These are phyloP conservation scores for Glycine soja DNA, from an alignment of 306 rosid genomes.

Conservation along the genomic window DNA sequence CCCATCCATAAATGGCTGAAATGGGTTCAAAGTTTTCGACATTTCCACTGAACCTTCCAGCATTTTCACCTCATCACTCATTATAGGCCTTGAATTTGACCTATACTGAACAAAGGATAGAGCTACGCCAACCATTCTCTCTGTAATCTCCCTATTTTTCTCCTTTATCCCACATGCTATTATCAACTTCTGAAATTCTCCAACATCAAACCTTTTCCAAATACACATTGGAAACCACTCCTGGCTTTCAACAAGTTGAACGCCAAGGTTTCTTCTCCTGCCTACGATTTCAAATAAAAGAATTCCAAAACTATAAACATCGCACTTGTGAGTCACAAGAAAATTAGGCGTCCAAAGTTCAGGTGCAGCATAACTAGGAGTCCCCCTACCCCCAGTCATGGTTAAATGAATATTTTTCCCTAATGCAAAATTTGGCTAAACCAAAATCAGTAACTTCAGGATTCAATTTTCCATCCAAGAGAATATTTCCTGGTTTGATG, in stretches of 20 bases:
- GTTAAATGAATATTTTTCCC: slow-evolving; percentile 47
- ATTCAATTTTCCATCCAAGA: slow-evolving; percentile 41
- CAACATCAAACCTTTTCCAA: slow-evolving; percentile 45
- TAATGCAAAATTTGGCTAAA: slow-evolving; percentile 48
- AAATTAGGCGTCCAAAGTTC: slow-evolving; percentile 53
- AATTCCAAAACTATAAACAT: slow-evolving; percentile 59
- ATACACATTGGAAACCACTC: slow-evolving; percentile 55
- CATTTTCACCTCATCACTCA: slow-evolving; percentile 56
- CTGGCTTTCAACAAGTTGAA: slow-evolving; percentile 20
- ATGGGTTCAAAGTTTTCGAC: slow-evolving; percentile 51
- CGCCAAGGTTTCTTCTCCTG: slow-evolving; percentile 46
- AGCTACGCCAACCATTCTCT: slow-evolving; percentile 50
- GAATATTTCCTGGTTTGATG: slow-evolving; percentile 58
- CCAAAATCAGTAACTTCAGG: slow-evolving; percentile 61
- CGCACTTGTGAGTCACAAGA: slow-evolving; percentile 52
- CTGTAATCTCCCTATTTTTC: slow-evolving; percentile 33
- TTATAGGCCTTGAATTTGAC: slow-evolving; percentile 51
- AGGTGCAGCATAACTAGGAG: slow-evolving; percentile 60
- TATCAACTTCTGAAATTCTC: slow-evolving; percentile 23
- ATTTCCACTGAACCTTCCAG: slow-evolving; percentile 57
- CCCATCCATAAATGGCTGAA: slow-evolving; percentile 37
- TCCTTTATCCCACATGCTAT: slow-evolving; percentile 43
- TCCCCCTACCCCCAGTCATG: slow-evolving; percentile 50
- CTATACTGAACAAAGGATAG: slow-evolving; percentile 51
- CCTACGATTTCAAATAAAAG: slow-evolving; percentile 54